Base-by-base conservation (phyloP, 225 moss, liverwort and hornwort species). In the Pseudoscleropodium purum region DNA sequence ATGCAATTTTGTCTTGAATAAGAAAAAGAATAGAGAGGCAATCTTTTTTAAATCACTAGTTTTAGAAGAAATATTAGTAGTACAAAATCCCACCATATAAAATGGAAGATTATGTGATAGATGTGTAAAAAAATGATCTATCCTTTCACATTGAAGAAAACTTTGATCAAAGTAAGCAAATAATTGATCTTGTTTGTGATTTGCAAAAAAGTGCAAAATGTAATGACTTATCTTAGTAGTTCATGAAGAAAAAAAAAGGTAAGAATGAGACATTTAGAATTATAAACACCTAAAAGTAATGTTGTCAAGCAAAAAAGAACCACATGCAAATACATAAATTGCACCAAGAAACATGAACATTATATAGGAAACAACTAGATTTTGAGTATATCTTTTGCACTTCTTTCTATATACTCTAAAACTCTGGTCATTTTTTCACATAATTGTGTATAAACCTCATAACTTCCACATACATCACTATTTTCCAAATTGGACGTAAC, bases 11-110 rank as follows among this genome's bases (percentile, higher is more conserved):
- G 41, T 14, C 7, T 11, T 2, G 5, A 23, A 54, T 12, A 77
- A 34, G 5, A 23, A 54, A 7, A 77, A 34, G 0, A 34, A 34
- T 54, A 15, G 9, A 2, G 1, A 54, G 0, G 5, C 6, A 52
- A 77, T 54, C 2, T 37, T 24, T 36, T 9, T 36, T 24, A 23
- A 15, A 78, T 78, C 6, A 60, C 24, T 60, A 24, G 1, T 24
- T 78, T 36, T 15, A 15, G 1, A 56, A 26, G 3, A 26, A n/a
- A 56, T 21, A n/a, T 79, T 27, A 4, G 1, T 25, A 27, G n/a
- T n/a, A 16, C 6, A 45, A 29, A 74, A 74, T 29, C 10, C 6
- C 17, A 74, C 3, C 4, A 6, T 26, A 17, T 16, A 79, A 25
- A 79, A 37, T 27, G 3, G 17, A 57, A 79, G 56, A n/a, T 56